Conservation (phyloP, 2,329 filamentous ascomycete species). For the Rutstroemia sp. region DNA sequence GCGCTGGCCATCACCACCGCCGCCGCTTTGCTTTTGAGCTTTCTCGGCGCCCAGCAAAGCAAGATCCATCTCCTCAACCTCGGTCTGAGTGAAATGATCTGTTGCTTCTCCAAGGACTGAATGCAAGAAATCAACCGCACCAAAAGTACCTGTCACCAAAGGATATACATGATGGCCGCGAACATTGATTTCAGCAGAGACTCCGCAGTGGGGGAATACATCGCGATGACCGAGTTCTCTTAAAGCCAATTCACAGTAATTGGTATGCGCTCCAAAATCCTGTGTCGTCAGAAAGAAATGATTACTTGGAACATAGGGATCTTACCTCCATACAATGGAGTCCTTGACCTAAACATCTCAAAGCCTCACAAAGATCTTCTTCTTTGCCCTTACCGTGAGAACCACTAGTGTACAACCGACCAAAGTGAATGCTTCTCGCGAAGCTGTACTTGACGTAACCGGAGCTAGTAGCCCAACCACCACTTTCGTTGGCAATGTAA, state of each 20-base stretch:
- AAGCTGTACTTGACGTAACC: conserved; percentile 77
- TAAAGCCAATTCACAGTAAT: conserved; percentile 73
- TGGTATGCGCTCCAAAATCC: conserved; percentile 74
- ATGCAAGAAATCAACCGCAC: conserved; percentile 77
- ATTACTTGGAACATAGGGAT: neutral
- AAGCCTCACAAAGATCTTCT: conserved; percentile 71
- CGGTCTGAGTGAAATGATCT: conserved; percentile 78
- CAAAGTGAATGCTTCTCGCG: conserved; percentile 67
- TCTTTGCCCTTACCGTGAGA: conserved; percentile 57
- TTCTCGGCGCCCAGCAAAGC: conserved; percentile 62
- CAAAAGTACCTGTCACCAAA: conserved; percentile 69
- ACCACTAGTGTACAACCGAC: conserved; percentile 65
- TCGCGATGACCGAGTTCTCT: conserved; percentile 61
- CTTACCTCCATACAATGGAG: conserved; percentile 43
- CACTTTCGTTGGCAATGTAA: conserved; percentile 88
- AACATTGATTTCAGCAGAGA: conserved; percentile 55
- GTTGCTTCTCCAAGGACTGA: conserved; percentile 67
- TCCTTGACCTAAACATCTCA: conserved; percentile 54
- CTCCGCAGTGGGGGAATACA: conserved; percentile 71
- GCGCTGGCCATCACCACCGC: conserved; percentile 31
- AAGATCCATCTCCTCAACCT: conserved; percentile 73
- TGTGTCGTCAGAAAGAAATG: conserved; percentile 15
- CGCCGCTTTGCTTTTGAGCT: conserved; percentile 27
- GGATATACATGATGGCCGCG: conserved; percentile 63
- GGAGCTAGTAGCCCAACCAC: conserved; percentile 81